Base-by-base conservation (phyloP, 495 filamentous ascomycete species). In the Chaetomidium leptoderma region DNA sequence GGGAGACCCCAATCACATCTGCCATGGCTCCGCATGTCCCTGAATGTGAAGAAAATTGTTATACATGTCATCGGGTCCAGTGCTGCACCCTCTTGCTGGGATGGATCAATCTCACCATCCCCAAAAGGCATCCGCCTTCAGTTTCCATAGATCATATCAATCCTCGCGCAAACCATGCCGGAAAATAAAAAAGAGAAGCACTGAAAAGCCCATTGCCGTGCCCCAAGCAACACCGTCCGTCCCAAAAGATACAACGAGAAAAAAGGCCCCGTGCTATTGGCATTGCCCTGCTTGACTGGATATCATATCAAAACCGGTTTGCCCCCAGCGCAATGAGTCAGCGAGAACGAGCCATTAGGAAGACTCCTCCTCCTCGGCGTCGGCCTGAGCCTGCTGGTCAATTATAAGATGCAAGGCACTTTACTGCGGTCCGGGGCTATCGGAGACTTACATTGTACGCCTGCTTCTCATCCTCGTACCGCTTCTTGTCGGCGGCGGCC, bases 401-500 rank as follows among this genome's bases (percentile, higher is more conserved):
- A 63, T 6, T 33, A 58, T 57, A 8, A 58, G 58, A 44, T 32
- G 54, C 30, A 8, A 39, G 29, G 27, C 44, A 36, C 29, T 27
- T 40, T 24, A 51, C 36, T 5, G 29, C 3, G 42, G 33, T 48
- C 9, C n/a, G 40, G 26, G 27, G 29, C 32, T 26, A 37, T 51
- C 59, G 35, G 57, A 23, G 23, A 78, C 84, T 80, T 77, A 92
- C 89, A 63, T 88, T 83, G 82, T 97, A 98, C 56, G 79, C 86
- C 59, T 88, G 87, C 81, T 98, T 97, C 82, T 97, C 91, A 64
- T 93, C 88, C 72, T 97, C 92, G 66, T 97, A 98, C 59, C 93
- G 88, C 86, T 96, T 93, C 88, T 97, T 97, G 80, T 98, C 93
- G 54, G 86, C 79, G 23, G 85, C 88, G 65, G 93, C 93, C 85